These are phyloP conservation scores for Moricandia moricandioides DNA, from an alignment of 345 rosid species.

Conservation along the genomic window DNA sequence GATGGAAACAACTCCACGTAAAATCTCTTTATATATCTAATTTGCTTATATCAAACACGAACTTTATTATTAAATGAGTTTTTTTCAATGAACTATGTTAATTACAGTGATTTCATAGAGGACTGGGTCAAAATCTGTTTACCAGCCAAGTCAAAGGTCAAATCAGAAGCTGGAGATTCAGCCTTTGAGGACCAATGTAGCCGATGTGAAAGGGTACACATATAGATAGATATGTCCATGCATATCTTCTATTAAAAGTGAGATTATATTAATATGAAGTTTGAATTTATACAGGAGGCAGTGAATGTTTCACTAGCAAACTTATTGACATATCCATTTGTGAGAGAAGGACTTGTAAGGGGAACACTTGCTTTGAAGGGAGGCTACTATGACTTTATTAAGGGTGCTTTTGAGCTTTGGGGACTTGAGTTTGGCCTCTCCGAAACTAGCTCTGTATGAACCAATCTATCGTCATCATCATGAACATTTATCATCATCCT, in stretches of 20 bases:
- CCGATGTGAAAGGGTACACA: conserved; percentile 74
- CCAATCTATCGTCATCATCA: conserved; percentile 38
- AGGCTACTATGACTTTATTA: conserved; percentile 82
- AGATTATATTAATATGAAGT: background rate
- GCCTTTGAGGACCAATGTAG: conserved; percentile 51
- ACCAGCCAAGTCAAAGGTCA: conserved; percentile 75
- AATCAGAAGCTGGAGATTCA: conserved; percentile 39
- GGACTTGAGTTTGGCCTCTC: conserved; percentile 73
- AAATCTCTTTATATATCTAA: background rate
- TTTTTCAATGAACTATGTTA: background rate
- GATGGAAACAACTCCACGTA: conserved; percentile 50
- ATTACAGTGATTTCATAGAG: conserved; percentile 86
- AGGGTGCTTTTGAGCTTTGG: conserved; percentile 95
- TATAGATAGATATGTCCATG: background rate
- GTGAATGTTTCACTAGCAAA: conserved; percentile 93
- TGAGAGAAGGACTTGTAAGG: conserved; percentile 80
- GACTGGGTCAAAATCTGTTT: conserved; percentile 84
- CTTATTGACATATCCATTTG: conserved; percentile 87
- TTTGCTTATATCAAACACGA: background rate
- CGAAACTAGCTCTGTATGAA: conserved; percentile 78
- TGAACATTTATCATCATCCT: conserved; percentile 20
- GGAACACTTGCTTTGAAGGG: conserved; percentile 82
- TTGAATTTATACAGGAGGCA: conserved; percentile 63
- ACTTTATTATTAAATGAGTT: background rate
- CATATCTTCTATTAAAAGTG: background rate